Percentiles rank a stretch among this genome's conserved stretches.
phyloP scores from a whole-genome alignment of 345 rosid species.

The Eutrema heterophyllum region DNA sequence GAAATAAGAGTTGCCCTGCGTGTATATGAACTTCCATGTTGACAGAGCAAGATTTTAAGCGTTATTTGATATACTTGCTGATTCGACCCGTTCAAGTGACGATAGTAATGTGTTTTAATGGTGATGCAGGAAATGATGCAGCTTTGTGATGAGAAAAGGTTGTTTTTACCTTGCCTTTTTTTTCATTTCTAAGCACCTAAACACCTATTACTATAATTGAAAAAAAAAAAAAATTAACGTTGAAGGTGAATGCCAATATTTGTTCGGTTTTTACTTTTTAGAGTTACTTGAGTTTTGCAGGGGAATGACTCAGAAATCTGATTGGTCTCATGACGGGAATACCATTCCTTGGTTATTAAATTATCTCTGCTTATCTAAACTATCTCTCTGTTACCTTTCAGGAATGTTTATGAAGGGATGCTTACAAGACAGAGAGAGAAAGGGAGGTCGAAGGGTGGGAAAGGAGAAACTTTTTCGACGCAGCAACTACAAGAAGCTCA shows the following conservation, averaged over 20 bases:
- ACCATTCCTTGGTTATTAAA: slow-evolving; percentile 1
- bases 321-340: neutral
- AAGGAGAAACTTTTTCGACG: slow-evolving; percentile 59
- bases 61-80: neutral
- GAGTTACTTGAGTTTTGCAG: neutral
- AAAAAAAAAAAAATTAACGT: neutral
- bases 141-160: slow-evolving; percentile 97
- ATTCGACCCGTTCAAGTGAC: neutral
- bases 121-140: slow-evolving; percentile 90
- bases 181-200: neutral
- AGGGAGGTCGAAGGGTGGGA: slow-evolving; percentile 68
- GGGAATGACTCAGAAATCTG: neutral
- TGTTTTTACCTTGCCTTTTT: slow-evolving; percentile 10
- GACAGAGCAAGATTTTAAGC: neutral
- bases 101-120: slow-evolving; percentile 4
- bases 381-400: slow-evolving; percentile 28
- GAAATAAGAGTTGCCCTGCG: neutral
- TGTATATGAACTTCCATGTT: slow-evolving; percentile 2
- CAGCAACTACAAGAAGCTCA: slow-evolving; percentile 75
- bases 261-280: neutral
- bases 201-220: neutral
- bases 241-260: slow-evolving; percentile 5
- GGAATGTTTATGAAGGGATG: slow-evolving; percentile 64
- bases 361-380: neutral
- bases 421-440: slow-evolving; percentile 58